These are phyloP conservation scores for Stagonosporopsis cucurbitacearum DNA, from an alignment of 2,329 filamentous ascomycete genomes.

Conservation along the genomic window DNA sequence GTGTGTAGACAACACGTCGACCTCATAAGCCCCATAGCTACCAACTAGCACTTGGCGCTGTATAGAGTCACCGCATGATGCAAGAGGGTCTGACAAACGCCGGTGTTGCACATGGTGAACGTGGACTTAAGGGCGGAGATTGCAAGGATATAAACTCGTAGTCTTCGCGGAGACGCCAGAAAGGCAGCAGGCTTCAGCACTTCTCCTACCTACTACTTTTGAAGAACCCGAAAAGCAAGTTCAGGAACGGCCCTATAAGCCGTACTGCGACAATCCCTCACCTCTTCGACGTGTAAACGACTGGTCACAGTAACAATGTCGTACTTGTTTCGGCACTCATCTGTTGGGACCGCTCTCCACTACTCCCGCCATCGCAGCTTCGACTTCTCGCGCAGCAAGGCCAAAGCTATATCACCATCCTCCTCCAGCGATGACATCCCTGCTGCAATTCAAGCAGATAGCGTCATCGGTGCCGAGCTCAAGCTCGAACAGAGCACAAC, in stretches of 20 bases:
- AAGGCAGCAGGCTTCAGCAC: background rate
- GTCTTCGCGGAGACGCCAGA: slow-evolving; percentile 11
- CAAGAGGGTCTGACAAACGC: slow-evolving; percentile 8
- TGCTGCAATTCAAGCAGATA: slow-evolving; percentile 17
- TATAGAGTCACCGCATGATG: background rate
- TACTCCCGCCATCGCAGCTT: slow-evolving; percentile 31
- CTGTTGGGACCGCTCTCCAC: slow-evolving; percentile 25
- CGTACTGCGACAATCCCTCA: background rate
- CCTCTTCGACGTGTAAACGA: background rate
- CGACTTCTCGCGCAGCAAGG: slow-evolving; percentile 24
- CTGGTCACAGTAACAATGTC: slow-evolving; percentile 21
- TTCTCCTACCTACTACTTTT: background rate
- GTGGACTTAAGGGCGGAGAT: slow-evolving; percentile 11
- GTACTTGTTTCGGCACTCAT: slow-evolving; percentile 30
- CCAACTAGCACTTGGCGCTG: background rate
- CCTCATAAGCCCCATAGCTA: slow-evolving; percentile 1
- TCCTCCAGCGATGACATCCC: slow-evolving; percentile 30
- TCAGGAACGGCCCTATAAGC: background rate
- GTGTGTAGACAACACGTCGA: background rate
- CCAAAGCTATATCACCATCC: slow-evolving; percentile 23
- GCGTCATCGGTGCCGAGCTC: slow-evolving; percentile 25
- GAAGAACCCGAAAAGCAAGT: background rate
- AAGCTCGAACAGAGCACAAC: slow-evolving; percentile 34
- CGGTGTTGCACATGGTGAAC: slow-evolving; percentile 7
- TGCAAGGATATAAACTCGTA: slow-evolving; percentile 5